phyloP scores from a whole-genome alignment of 176 grass and related monocot genomes.

The Cocos nucifera region DNA sequence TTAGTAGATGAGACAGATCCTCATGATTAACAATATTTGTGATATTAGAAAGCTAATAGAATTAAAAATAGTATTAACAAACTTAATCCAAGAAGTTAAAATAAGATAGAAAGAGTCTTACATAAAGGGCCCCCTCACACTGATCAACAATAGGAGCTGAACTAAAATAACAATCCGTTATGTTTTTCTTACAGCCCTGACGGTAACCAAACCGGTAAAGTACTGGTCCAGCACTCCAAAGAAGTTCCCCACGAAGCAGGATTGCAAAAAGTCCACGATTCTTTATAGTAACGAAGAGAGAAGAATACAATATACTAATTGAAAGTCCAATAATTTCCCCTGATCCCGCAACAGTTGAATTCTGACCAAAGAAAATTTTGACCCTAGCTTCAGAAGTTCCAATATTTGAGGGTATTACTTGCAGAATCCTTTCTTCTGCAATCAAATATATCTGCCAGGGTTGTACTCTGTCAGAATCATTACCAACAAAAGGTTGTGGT shows the following conservation, averaged over 20 bases:
- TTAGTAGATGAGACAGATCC: no score
- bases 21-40: neutral
- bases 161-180: constrained; percentile 55
- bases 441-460: constrained; percentile 64
- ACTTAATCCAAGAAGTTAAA: neutral
- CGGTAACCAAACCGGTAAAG: constrained; percentile 27
- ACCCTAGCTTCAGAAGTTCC: constrained; percentile 18
- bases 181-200: constrained; percentile 42
- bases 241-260: constrained; percentile 30
- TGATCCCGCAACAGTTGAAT: constrained; percentile 24
- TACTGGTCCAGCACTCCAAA: constrained; percentile 55
- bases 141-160: constrained; percentile 57
- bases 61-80: neutral
- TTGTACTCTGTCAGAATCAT: neutral
- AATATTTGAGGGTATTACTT: constrained; percentile 36
- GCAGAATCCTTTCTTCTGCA: constrained; percentile 54
- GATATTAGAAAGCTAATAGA: neutral
- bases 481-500: neutral
- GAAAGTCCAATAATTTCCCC: constrained; percentile 60
- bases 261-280: constrained; percentile 56
- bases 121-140: constrained; percentile 60
- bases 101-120: constrained; percentile 27
- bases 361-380: constrained; percentile 46
- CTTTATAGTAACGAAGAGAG: constrained; percentile 54
- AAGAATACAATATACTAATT: constrained; percentile 25